Base-by-base conservation (phyloP, 2,329 filamentous ascomycete species). In the Curvularia lunata region DNA sequence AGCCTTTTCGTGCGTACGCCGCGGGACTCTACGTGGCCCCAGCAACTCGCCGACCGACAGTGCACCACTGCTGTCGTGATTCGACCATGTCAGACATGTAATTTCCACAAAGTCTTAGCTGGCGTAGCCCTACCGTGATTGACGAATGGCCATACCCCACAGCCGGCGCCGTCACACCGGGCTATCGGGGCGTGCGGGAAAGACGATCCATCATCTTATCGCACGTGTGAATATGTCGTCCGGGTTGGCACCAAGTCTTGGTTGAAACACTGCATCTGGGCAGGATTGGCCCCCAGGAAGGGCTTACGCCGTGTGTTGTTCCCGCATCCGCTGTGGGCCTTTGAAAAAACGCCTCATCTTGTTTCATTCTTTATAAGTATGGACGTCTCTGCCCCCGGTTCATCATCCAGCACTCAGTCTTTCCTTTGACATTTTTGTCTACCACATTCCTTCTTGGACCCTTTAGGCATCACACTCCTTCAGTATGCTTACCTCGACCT, bases 401-500 rank as follows among this genome's bases (percentile, higher is more conserved):
- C 25, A 50, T 41, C 19, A 46, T 46, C 30, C 53, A 56, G 32
- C 48, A 46, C 21, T 37, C 41, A 52, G 50, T 56, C 57, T 48
- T 49, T 64, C 59, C 28, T 64, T 64, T 54, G 58, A 55, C 52
- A 47, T 40, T 27, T 40, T 25, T 53, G 50, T 41, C 25, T 34
- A 53, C n/a, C 64, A 60, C 64, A 48, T 63, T 66, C 46, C 42
- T 56, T 64, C 37, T 30, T 37, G 53, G 40, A 37, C 30, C 48
- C 43, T 46, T 52, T 53, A 54, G 47, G 19, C 49, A 55, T 55
- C 52, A 53, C 58, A 53, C 57, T 63, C 52, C 25, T 50, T 56
- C 54, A 60, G 52, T 37, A 70, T 63, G 57, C 64, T 70, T 61
- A 66, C 65, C 47, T 61, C 64, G 27, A 61, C 68, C 30, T 51